Conservation (phyloP, 2,329 filamentous ascomycete genomes). For the Emmonsiellopsis sp. region DNA sequence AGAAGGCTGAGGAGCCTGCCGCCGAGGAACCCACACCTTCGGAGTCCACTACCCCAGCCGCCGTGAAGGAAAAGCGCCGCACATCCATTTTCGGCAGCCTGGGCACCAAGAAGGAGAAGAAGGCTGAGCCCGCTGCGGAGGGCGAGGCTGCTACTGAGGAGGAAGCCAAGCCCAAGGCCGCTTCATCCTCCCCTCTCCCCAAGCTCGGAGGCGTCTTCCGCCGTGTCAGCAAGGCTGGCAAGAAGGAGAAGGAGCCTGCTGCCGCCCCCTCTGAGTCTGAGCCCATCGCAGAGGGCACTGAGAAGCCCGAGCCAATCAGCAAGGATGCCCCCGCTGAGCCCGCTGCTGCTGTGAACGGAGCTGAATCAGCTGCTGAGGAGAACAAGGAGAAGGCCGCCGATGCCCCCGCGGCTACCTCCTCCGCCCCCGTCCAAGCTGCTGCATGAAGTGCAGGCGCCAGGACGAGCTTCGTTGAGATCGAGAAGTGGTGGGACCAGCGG, state of each 20-base stretch:
- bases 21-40: constrained; percentile 15
- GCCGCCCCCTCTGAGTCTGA: constrained; percentile 17
- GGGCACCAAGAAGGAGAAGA: constrained; percentile 43
- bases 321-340: constrained; percentile 19
- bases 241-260: constrained; percentile 29
- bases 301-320: constrained; percentile 17
- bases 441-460: constrained; percentile 28
- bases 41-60: constrained; percentile 33
- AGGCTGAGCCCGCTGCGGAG: constrained; percentile 38
- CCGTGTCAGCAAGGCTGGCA: constrained; percentile 39
- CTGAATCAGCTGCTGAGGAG: constrained; percentile 14
- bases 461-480: constrained; percentile 28
- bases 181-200: constrained; percentile 16
- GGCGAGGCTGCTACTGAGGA: constrained; percentile 35
- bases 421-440: constrained; percentile 33
- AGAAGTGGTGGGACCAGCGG: constrained; percentile 33
- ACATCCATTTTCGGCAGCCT: constrained; percentile 47
- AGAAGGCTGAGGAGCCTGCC: constrained; percentile 16
- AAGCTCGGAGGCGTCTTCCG: constrained; percentile 41
- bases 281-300: constrained; percentile 17
- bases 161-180: constrained; percentile 34
- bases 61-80: constrained; percentile 39
- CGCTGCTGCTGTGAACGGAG: constrained; percentile 16
- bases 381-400: constrained; percentile 17
- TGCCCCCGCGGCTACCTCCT: constrained; percentile 21